Evolutionary conservation across 306 rosid genomes (phyloP), one percentile per base, ranked within the genome.

Genomic region (Medicago arabica): DNA sequence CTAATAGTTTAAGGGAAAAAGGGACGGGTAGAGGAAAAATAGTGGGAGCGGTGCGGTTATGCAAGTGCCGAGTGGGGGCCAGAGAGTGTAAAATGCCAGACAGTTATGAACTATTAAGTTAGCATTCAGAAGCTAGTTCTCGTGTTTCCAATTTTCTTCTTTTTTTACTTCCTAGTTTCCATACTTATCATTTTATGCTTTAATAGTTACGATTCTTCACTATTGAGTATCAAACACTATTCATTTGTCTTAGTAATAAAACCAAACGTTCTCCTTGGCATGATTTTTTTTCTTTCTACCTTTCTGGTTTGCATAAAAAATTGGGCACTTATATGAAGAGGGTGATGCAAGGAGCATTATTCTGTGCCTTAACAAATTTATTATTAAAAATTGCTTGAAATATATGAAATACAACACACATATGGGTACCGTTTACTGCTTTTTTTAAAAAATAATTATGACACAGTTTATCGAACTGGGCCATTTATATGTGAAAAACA

Each of bases 301-400:
- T 34, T 68, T 68, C 58, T 46, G 38, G 72, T 46, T 23, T 68
- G 21, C 12, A 14, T 23, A 13, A 44, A 18, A 41, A 67, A 41
- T 10, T 19, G 55, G 49, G 28, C 38, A 14, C 54, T 41, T 44
- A 44, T 21, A 57, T 7, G 49, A 36, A 21, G 71, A 67, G 74
- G 63, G 51, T 14, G 62, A 81, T 28, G 50, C 38, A 43, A 75
- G 70, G 70, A 70, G 64, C 44, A 47, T n/a, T 41, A 64, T 54
- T 63, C 4, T 18, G 68, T 15, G 5, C 40, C 36, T 5, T 63
- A 46, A 1, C 0, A 66, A 43, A 65, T 65, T 55, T 51, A 23
- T 70, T 16, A 55, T 46, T 81, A 76, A 36, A 73, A 55, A 51
- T 76, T 76, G n/a, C 40, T 34, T 18, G 50, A 76, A 63, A 11